Base-by-base conservation (phyloP, 306 rosid species). In the Gastrolobium bilobum region DNA sequence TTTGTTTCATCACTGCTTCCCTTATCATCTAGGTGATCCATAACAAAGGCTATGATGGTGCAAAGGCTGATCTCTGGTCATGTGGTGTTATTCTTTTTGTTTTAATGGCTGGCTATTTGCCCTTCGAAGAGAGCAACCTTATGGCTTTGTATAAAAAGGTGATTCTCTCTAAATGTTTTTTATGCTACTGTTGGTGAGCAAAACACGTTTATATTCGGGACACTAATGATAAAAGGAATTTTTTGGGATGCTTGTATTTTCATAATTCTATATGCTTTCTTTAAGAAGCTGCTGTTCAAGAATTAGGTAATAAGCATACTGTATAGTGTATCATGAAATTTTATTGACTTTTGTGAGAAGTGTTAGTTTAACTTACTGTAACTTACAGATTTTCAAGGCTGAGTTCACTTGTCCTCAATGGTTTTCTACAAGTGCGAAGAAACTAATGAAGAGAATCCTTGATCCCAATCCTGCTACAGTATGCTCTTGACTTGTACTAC, bases 1-100 rank as follows among this genome's bases (percentile, higher is more conserved):
- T 63, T 15, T 7, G 4, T 38, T 33, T 53, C 15, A 51, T 78
- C 42, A 33, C 44, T 78, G 47, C 47, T 71, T 71, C 30, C 30
- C 68, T 51, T 76, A 35, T 78, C 63, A 39, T 76, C 46, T 75
- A 92, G 97, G 94, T 90, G 79, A 87, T 89, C 65, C 75, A 86
- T 64, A 82, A 85, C 73, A 87, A 84, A 46, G 96, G 92, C 70
- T 93, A 93, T 83, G 93, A 88, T 59, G 91, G 94, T 65, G 88
- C 89, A 26, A 86, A 86, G 86, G 91, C 97, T 4, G 97, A 90
- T 86, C 76, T 92, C 31, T 92, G 97, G 96, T 90, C 92, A 35
- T 93, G 94, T 67, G 96, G 96, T 59, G 92, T 93, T 62, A 91
- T 93, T 81, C 92, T 90, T 47, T 93, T 68, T 77, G 91, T 85